Evolutionary conservation across 1,284 basidiomycete genomes (phyloP), one percentile per base, ranked within the genome.

Genomic region (Sporisorium sorghi): DNA sequence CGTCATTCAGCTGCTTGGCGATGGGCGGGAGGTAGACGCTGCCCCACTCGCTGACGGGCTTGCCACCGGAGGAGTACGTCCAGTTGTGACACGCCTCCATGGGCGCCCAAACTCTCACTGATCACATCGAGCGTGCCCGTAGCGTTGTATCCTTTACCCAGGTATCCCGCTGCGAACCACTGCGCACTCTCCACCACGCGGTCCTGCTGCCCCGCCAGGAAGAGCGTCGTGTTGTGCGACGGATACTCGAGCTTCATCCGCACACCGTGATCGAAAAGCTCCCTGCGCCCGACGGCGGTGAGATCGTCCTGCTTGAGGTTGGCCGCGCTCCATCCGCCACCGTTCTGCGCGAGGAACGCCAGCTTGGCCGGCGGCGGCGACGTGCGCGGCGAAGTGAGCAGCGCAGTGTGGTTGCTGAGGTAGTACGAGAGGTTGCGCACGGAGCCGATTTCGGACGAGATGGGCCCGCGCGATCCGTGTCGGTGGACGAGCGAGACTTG

Each of bases 241-340:
- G 86, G 86, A 65, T 87, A 87, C 39, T 82, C 83, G 19, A 87
- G 66, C 39, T 80, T 79, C 73, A 87, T 86, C n/a, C 84, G 76
- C 11, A 87, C 86, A 12, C 87, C 87, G 55, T 87, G 87, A 28
- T 86, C 71, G 72, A 88, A 88, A 30, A 87, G 83, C 63, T 87
- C 82, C 58, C 76, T 61, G 5, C 87, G 77, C 0, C 87, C 88
- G 5, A 85, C 73, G 2, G 85, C 64, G 26, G 87, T 87, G 21
- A 88, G 80, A 63, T 87, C 84, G 65, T 87, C 83, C 50, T 84
- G 82, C 11, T 85, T 84, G 2, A 87, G 77, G 21, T 81, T 78
- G 26, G 26, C 28, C 1, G 59, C 37, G 43, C 77, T 82, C 79
- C 88, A 87, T 11, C 86, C 85, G 10, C 52, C 65, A 23, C 85